A percentile compares a stretch with the other conserved stretches of the same genome.
Evolutionary conservation across 2,329 filamentous ascomycete genomes (phyloP).

Genomic region (Arthroderma uncinatum): DNA sequence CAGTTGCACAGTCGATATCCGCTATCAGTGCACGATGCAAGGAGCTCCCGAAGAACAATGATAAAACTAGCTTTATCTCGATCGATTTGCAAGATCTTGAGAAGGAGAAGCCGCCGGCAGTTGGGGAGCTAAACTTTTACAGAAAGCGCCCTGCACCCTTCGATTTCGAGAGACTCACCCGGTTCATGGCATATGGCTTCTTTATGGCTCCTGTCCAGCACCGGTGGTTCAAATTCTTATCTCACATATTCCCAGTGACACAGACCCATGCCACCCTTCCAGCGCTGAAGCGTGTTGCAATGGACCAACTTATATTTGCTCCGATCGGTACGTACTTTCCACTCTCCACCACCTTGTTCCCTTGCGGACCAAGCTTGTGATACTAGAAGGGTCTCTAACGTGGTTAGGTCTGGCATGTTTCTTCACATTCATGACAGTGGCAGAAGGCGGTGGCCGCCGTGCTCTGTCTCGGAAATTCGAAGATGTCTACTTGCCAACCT

Average conservation of each 20-base stretch:
- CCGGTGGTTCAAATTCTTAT: constrained; percentile 87
- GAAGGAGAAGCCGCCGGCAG: constrained; percentile 59
- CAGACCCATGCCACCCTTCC: constrained; percentile 63
- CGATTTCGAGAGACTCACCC: constrained; percentile 84
- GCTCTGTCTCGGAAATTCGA: constrained; percentile 74
- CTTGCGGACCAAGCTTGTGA: neutral
- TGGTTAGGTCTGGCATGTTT: constrained; percentile 61
- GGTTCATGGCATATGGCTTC: constrained; percentile 97
- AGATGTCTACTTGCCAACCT: constrained; percentile 84
- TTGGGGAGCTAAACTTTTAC: constrained; percentile 54
- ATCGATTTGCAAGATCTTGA: constrained; percentile 86
- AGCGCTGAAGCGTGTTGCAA: constrained; percentile 77
- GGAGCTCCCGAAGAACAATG: constrained; percentile 45
- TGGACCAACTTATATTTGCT: constrained; percentile 89
- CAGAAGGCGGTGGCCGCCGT: constrained; percentile 76
- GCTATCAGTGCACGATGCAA: constrained; percentile 55
- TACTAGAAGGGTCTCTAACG: neutral
- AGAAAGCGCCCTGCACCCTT: constrained; percentile 65
- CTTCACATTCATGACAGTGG: constrained; percentile 92
- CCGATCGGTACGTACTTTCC: constrained; percentile 55
- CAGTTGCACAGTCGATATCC: constrained; percentile 85
- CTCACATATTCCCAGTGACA: constrained; percentile 69
- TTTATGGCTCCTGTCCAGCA: constrained; percentile 92
- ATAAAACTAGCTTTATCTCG: constrained; percentile 56
- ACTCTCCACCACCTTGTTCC: neutral